Evolutionary conservation across 306 rosid species (phyloP).

Genomic region (Cucumis hystrix): DNA sequence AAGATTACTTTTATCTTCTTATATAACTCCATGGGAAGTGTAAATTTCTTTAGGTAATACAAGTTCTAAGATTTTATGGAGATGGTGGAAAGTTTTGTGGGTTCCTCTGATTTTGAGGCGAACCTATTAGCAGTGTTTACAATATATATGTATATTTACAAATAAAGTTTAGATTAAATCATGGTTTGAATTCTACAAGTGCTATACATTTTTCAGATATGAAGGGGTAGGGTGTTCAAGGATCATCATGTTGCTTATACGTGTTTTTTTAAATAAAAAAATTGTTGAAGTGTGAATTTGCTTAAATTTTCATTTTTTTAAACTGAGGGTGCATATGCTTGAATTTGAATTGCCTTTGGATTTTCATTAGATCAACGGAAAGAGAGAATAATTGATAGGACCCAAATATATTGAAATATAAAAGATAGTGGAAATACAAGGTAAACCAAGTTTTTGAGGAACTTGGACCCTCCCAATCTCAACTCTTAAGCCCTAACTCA

Average conservation of each 20-base stretch:
- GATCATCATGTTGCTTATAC: background rate
- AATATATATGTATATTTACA: too few species aligned
- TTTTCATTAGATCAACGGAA: background rate
- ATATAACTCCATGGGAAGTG: background rate
- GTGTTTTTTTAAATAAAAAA: too few species aligned
- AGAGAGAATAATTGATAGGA: background rate
- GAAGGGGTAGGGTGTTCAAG: background rate
- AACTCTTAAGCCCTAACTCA: too few species aligned
- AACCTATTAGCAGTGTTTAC: background rate
- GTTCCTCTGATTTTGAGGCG: background rate
- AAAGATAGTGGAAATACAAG: too few species aligned
- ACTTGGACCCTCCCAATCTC: too few species aligned
- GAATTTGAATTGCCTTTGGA: background rate
- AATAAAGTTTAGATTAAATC: background rate
- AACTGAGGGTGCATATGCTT: background rate
- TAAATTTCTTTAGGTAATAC: background rate
- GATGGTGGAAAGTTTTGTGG: background rate
- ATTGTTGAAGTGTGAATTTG: background rate
- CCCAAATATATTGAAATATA: too few species aligned
- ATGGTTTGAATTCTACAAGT: background rate
- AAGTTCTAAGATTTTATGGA: background rate
- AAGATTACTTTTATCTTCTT: slow-evolving; percentile 21
- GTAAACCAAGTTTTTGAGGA: too few species aligned
- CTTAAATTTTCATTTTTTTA: background rate
- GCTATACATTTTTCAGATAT: background rate